phyloP scores from a whole-genome alignment of 2,329 filamentous ascomycete species.

The Colletotrichum sublineola region DNA sequence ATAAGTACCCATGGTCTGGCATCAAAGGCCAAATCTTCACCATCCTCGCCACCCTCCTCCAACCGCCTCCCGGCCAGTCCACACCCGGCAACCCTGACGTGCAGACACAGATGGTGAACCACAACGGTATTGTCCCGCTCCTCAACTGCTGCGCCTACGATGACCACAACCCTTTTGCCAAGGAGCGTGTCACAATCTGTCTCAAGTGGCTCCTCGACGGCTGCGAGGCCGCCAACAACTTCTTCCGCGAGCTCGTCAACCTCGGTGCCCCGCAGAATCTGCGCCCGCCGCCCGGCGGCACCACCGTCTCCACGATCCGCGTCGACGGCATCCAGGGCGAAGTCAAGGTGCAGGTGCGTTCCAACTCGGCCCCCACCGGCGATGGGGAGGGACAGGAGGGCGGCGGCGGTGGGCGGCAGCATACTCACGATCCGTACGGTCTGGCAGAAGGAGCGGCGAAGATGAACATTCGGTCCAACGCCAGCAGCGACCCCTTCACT shows the following conservation, averaged over 20 bases:
- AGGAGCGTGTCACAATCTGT: slow-evolving; percentile 89
- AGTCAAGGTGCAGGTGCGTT: slow-evolving; percentile 66
- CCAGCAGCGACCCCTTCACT: slow-evolving; percentile 50
- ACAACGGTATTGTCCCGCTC: slow-evolving; percentile 88
- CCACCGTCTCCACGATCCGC: slow-evolving; percentile 59
- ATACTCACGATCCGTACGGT: slow-evolving; percentile 49
- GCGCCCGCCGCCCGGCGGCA: slow-evolving; percentile 51
- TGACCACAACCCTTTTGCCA: slow-evolving; percentile 93
- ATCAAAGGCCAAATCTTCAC: slow-evolving; percentile 94
- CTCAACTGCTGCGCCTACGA: slow-evolving; percentile 93
- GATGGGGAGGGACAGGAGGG: slow-evolving; percentile 33
- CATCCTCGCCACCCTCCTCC: slow-evolving; percentile 89
- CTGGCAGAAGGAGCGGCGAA: slow-evolving; percentile 60
- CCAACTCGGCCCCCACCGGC: slow-evolving; percentile 37
- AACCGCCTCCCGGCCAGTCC: slow-evolving; percentile 76
- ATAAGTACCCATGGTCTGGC: slow-evolving; percentile 76
- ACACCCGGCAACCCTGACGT: slow-evolving; percentile 79
- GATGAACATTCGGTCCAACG: slow-evolving; percentile 52
- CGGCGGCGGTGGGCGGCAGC: slow-evolving; percentile 32
- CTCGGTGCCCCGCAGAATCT: slow-evolving; percentile 57
- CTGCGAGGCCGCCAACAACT: slow-evolving; percentile 78
- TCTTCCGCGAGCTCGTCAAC: slow-evolving; percentile 74
- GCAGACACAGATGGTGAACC: slow-evolving; percentile 86
- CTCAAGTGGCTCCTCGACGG: slow-evolving; percentile 87
- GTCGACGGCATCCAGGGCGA: slow-evolving; percentile 70